Evolutionary conservation across 192 early-diverging fungal species (phyloP), one percentile per base, ranked within the genome.

Genomic region (Fimicolochytrium jonesii): DNA sequence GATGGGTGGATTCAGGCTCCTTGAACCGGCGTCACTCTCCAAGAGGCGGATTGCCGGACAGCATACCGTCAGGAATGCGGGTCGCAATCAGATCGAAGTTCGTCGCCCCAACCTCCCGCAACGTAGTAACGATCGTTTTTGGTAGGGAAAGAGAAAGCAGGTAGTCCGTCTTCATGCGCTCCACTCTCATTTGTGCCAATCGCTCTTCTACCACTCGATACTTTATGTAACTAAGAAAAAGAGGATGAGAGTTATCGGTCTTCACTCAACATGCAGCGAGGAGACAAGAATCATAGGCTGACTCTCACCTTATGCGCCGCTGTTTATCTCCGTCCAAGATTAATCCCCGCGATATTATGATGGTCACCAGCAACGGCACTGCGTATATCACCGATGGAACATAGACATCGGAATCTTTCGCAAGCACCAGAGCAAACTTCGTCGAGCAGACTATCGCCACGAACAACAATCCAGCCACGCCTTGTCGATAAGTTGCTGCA

Each of bases 21-120:
- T 11, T n/a, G 37, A 11, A 9, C 37, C 9, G 9, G n/a, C 37
- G 37, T n/a, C 9, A 9, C 9, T 41, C 39, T 11, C 9, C 39
- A n/a, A 10, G 22, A 6, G 26, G 10, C 15, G 39, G 28, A 64
- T 17, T 25, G 60, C 60, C 11, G 13, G 9, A n/a, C n/a, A n/a
- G n/a, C n/a, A n/a, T n/a, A 66, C 64, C 64, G 52, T 66, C 25
- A 26, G 57, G 35, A 30, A 67, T 56, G 26, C 77, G 46, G 43
- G 75, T 68, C 4, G 77, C 77, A 51, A 78, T 78, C 18, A 78
- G 58, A 37, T 75, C 70, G 64, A 75, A 70, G n/a, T 64, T 72
- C 13, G 47, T 55, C 15, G 64, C 50, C 18, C 77, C 77, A 30
- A 61, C 60, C 23, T 78, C 77, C 25, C 74, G 70, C 26, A 78